Evolutionary conservation across 2,329 filamentous ascomycete species (phyloP).

Genomic region (Paracoccidioides brasiliensis): DNA sequence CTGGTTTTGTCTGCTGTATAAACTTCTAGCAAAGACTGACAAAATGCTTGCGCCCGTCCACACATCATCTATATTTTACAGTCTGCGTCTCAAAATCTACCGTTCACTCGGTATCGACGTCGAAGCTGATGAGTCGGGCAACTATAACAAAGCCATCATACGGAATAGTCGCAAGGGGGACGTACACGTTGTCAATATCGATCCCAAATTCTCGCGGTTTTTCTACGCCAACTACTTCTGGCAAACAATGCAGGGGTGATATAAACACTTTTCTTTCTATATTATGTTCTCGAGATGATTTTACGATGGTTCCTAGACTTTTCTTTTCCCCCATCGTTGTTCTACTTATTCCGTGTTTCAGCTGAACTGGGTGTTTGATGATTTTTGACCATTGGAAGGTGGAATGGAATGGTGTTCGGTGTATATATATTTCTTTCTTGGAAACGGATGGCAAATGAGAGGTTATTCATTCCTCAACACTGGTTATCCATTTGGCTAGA

Average conservation of each 20-base stretch:
- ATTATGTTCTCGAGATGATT: background rate
- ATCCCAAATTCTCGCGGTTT: slow-evolving; percentile 78
- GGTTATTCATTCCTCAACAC: background rate
- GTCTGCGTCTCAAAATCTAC: slow-evolving; percentile 78
- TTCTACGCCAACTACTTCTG: slow-evolving; percentile 97
- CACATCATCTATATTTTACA: slow-evolving; percentile 16
- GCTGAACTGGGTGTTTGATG: background rate
- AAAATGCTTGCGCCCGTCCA: too few species aligned
- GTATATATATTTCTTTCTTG: too few species aligned
- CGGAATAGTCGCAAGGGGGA: slow-evolving; percentile 77
- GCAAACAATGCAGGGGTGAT: slow-evolving; percentile 56
- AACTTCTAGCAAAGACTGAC: background rate
- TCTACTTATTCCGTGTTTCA: too few species aligned
- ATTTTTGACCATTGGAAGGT: too few species aligned
- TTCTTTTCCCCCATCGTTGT: background rate
- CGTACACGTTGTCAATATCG: slow-evolving; percentile 87
- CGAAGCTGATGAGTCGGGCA: slow-evolving; percentile 65
- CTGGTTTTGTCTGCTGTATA: background rate
- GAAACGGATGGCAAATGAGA: background rate
- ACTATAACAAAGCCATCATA: slow-evolving; percentile 75
- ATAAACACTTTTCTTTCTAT: background rate
- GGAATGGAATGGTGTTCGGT: too few species aligned
- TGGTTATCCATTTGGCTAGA: background rate
- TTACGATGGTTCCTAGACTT: background rate
- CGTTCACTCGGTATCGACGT: slow-evolving; percentile 82